Evolutionary conservation across 805 yeast genomes (phyloP).

Genomic region (Saturnispora mendoncae): DNA sequence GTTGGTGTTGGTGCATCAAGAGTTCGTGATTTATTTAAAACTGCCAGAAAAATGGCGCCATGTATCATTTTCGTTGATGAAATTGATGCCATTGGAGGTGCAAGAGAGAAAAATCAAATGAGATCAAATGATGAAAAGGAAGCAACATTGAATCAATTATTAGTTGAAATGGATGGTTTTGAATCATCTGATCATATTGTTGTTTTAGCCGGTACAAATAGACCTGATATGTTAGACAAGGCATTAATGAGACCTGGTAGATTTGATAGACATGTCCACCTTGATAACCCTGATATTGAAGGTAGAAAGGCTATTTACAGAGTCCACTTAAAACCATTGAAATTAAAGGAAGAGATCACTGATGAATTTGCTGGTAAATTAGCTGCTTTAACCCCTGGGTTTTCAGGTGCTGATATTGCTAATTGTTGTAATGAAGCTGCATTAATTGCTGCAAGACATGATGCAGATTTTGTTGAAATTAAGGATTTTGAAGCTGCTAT

Average conservation of each 20-base stretch:
- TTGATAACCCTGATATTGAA: conserved; percentile 90
- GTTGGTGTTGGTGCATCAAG: conserved; percentile 99
- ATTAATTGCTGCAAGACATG: conserved; percentile 84
- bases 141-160: conserved; percentile 86
- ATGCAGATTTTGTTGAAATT: conserved; percentile 59
- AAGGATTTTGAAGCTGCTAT: conserved; percentile 91
- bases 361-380: conserved; percentile 71
- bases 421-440: conserved; percentile 98
- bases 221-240: conserved; percentile 86
- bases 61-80: conserved; percentile 96
- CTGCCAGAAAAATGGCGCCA: conserved; percentile 92
- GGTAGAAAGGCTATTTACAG: conserved; percentile 90
- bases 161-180: conserved; percentile 99
- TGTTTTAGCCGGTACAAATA: conserved; percentile 94
- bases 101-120: conserved; percentile 52
- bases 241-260: conserved; percentile 97
- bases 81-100: conserved; percentile 98
- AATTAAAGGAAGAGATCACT: conserved; percentile 39
- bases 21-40: conserved; percentile 88
- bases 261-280: conserved; percentile 85
- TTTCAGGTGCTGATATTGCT: conserved; percentile 97
- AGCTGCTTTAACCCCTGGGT: conserved; percentile 96
- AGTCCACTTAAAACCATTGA: conserved; percentile 74
- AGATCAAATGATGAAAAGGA: conserved; percentile 97
- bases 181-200: conserved; percentile 86